A percentile compares a stretch with the other conserved stretches of the same genome.
phyloP scores from a whole-genome alignment of 1,284 basidiomycete genomes.

The Trichosporon asahii region DNA sequence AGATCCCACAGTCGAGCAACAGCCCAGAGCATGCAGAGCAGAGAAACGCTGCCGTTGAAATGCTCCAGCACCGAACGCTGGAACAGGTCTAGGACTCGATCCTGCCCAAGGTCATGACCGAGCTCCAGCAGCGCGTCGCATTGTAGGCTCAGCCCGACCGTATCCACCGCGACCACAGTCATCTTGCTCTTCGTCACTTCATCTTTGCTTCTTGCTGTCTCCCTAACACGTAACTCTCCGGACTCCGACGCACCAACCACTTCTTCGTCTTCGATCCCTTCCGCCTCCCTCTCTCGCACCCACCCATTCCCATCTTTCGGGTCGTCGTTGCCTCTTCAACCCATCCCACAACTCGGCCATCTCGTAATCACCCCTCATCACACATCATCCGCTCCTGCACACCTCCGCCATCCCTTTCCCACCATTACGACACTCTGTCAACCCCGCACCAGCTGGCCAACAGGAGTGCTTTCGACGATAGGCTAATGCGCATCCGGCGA shows the following conservation, averaged over 20 bases:
- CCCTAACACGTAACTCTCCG: neutral
- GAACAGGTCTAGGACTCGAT: neutral
- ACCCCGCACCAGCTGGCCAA: neutral
- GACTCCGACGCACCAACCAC: neutral
- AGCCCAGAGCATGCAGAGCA: neutral
- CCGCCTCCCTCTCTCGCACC: neutral
- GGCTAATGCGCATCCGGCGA: neutral
- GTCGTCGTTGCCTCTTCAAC: neutral
- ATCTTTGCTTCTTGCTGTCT: neutral
- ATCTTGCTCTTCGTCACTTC: neutral
- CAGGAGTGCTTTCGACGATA: neutral
- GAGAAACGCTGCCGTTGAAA: neutral
- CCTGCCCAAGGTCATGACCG: neutral
- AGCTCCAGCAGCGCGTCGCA: neutral
- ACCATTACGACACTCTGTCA: neutral
- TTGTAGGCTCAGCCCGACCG: neutral
- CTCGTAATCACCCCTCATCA: neutral
- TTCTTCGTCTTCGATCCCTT: neutral
- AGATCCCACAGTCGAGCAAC: neutral
- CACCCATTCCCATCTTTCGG: neutral
- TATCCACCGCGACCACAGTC: neutral
- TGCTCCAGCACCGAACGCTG: neutral
- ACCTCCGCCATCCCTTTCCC: neutral
- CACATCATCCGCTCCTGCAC: neutral
- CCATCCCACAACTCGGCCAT: conserved; percentile 3